Conservation (phyloP, 495 filamentous ascomycete species). For the Apiosordaria backusii region DNA sequence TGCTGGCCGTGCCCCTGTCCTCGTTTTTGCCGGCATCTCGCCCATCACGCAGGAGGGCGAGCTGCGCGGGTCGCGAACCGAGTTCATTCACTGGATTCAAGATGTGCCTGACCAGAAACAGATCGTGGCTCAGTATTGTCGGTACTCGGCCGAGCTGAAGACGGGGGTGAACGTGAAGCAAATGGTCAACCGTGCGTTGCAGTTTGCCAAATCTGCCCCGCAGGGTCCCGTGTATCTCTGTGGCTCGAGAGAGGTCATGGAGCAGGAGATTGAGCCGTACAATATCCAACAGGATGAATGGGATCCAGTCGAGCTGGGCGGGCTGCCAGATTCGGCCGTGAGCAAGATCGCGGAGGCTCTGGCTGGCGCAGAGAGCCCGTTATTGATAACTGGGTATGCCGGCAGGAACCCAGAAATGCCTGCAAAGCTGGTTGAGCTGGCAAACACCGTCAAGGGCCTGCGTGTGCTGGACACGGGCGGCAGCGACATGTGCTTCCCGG, state of each 20-base stretch:
- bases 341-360: constrained; percentile 67
- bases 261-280: constrained; percentile 85
- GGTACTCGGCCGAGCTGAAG: constrained; percentile 89
- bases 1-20: constrained; percentile 77
- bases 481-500: constrained; percentile 94
- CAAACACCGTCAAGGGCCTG: constrained; percentile 72
- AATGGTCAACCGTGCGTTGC: constrained; percentile 85
- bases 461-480: constrained; percentile 86
- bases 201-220: constrained; percentile 78
- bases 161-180: constrained; percentile 92
- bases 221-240: constrained; percentile 83
- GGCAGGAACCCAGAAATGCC: constrained; percentile 73
- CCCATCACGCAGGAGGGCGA: constrained; percentile 92
- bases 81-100: constrained; percentile 98
- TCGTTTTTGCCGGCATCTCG: constrained; percentile 87
- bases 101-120: constrained; percentile 93
- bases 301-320: constrained; percentile 72
- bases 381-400: constrained; percentile 79
- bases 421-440: constrained; percentile 69
- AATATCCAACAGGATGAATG: constrained; percentile 67
- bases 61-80: constrained; percentile 79
- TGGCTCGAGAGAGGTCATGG: constrained; percentile 86
- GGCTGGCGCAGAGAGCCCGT: constrained; percentile 66
- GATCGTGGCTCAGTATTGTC: constrained; percentile 89
- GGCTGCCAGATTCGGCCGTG: constrained; percentile 62